These are phyloP conservation scores for Yamadazyma scolyti DNA, from an alignment of 805 yeast species.

Conservation along the genomic window DNA sequence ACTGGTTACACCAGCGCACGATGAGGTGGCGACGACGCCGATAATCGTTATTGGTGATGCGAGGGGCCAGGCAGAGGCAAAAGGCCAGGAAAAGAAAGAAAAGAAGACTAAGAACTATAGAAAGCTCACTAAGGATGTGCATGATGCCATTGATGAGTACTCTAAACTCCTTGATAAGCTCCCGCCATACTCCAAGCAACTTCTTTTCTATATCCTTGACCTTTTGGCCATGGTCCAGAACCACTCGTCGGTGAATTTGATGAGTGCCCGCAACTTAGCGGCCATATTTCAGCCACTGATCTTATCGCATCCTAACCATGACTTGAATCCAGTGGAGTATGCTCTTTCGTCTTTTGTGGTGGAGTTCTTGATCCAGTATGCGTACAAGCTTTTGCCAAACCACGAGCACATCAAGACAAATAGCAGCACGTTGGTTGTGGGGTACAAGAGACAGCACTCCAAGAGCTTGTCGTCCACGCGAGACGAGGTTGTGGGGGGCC, in stretches of 20 bases:
- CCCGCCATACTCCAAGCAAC: conserved; percentile 76
- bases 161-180: conserved; percentile 63
- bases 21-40: neutral
- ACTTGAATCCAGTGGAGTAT: conserved; percentile 88
- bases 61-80: too few species aligned
- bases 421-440: too few species aligned
- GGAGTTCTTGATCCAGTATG: conserved; percentile 84
- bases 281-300: conserved; percentile 98
- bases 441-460: conserved; percentile 24
- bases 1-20: conserved; percentile 3
- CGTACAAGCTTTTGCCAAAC: conserved; percentile 70
- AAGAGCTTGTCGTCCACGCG: conserved; percentile 30
- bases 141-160: conserved; percentile 67
- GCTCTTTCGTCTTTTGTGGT: conserved; percentile 82
- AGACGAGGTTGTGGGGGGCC: conserved; percentile 33
- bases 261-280: conserved; percentile 91
- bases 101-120: conserved; percentile 48
- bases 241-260: conserved; percentile 71
- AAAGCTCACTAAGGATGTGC: conserved; percentile 59
- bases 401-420: conserved; percentile 16
- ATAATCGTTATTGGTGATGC: too few species aligned
- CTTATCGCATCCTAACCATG: conserved; percentile 87
- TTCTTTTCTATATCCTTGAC: conserved; percentile 83
- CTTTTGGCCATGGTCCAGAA: conserved; percentile 80
- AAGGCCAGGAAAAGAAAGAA: neutral